Conservation (phyloP, 2,329 filamentous ascomycete species). For the Colletotrichum liaoningense region DNA sequence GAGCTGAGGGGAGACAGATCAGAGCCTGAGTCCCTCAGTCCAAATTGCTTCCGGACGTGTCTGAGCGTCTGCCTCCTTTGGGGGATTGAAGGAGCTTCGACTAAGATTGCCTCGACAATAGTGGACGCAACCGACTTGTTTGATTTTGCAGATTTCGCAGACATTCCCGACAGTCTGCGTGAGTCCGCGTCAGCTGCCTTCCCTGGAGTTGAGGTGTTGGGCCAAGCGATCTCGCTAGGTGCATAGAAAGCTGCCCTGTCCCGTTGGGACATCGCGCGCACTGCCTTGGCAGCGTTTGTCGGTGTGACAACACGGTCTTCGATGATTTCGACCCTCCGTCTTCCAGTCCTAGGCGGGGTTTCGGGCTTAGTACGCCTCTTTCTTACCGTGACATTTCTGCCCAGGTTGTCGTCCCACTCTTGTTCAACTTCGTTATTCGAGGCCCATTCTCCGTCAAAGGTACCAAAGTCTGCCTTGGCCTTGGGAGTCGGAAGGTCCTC, state of each 20-base stretch:
- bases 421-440: slow-evolving; percentile 59
- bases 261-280: slow-evolving; percentile 59
- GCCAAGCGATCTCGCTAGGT: slow-evolving; percentile 45
- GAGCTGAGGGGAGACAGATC: slow-evolving; percentile 57
- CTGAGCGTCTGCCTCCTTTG: slow-evolving; percentile 67
- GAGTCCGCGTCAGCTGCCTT: slow-evolving; percentile 55
- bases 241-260: slow-evolving; percentile 53
- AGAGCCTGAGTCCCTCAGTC: slow-evolving; percentile 59
- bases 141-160: slow-evolving; percentile 65
- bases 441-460: slow-evolving; percentile 71
- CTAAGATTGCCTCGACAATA: slow-evolving; percentile 67
- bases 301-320: slow-evolving; percentile 61
- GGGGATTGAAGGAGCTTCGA: slow-evolving; percentile 58
- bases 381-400: slow-evolving; percentile 65
- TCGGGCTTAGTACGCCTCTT: slow-evolving; percentile 50
- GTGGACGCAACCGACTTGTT: slow-evolving; percentile 66
- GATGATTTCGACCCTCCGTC: slow-evolving; percentile 51
- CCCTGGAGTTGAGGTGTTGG: slow-evolving; percentile 49
- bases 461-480: slow-evolving; percentile 61
- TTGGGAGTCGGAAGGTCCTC: slow-evolving; percentile 54
- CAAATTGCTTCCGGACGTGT: slow-evolving; percentile 68
- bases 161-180: slow-evolving; percentile 64
- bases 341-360: slow-evolving; percentile 38
- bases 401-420: slow-evolving; percentile 66
- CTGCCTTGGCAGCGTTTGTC: slow-evolving; percentile 63